Base-by-base conservation (phyloP, 768 basidiomycete genomes). In the Kwoniella dejecticola region DNA sequence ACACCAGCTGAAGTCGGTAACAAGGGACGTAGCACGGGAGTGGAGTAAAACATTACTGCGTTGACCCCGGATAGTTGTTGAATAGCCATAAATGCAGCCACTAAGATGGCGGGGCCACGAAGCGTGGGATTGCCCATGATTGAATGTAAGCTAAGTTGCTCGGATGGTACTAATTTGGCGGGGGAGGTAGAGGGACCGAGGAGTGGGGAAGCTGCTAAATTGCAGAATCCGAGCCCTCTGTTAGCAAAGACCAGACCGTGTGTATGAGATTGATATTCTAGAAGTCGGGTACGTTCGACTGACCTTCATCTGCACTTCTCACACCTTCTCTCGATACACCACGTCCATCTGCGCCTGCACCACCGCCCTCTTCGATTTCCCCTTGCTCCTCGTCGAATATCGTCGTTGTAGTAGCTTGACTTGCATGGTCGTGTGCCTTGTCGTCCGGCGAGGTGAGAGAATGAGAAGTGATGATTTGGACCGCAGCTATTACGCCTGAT, bases 1-100 rank as follows among this genome's bases (percentile, higher is more conserved):
- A 90, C 88, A 19, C 90, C 85, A 0, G 89, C 92, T 23, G 87
- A 77, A 17, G 88, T 83, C 15, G 92, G 91, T 56, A 96, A 81
- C 2, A 90, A 83, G 60, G 24, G 87, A 85, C 66, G 54, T 4
- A 80, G 54, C 1, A 80, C 72, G 0, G 76, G 71, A 11, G 75
- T 77, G 3, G 77, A 79, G 65, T 78, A 80, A 63, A 78, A 80
- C 63, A 78, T 62, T 48, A 78, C 77, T 5, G 79, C 74, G 44
- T 77, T 77, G 60, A 78, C 76, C 1, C 77, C 76, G 4, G 69
- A 66, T 12, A 77, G 54, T 38, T 74, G 72, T 38, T 78, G 77
- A 26, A 67, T 57, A 17, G 65, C 58, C 52, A 77, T 68, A 36
- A 74, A 62, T 24, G 68, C 48, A 3, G 69, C 72, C 53, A 67